Percentiles rank a stretch among this genome's conserved stretches.
phyloP scores from a whole-genome alignment of 192 early-diverging fungal genomes.

The Backusella macrospora region DNA sequence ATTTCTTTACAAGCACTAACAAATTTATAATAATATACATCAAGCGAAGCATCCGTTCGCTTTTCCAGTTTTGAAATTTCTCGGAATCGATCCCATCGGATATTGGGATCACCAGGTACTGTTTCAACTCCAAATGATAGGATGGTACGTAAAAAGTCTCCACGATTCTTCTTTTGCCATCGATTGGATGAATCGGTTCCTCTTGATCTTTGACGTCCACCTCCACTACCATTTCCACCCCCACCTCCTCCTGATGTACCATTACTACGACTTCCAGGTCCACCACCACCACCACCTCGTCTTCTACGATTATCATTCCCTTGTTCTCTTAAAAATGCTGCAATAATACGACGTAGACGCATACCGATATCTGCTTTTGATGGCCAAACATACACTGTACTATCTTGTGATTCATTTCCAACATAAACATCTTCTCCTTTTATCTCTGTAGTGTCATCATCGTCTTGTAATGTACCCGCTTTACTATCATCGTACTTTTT shows the following conservation, averaged over 20 bases:
- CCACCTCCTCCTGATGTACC: neutral
- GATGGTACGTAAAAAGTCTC: conserved; percentile 58
- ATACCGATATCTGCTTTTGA: conserved; percentile 63
- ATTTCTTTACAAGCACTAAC: conserved; percentile 65
- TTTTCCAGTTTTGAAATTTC: conserved; percentile 63
- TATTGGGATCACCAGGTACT: conserved; percentile 38
- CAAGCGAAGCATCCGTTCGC: conserved; percentile 71
- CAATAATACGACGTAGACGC: conserved; percentile 59
- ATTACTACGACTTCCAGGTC: conserved; percentile 11
- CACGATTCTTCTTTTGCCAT: conserved; percentile 58
- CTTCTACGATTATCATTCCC: conserved; percentile 45
- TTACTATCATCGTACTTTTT: conserved; percentile 52
- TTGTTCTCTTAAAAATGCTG: conserved; percentile 54
- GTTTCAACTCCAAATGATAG: conserved; percentile 61
- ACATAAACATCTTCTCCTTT: conserved; percentile 26
- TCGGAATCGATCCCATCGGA: conserved; percentile 70
- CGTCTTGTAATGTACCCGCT: conserved; percentile 38
- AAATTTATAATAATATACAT: conserved; percentile 65
- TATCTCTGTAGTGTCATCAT: conserved; percentile 18
- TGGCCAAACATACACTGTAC: conserved; percentile 52
- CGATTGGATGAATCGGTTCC: conserved; percentile 41
- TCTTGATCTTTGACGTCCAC: neutral
- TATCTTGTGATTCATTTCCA: conserved; percentile 32
- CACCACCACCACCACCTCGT: neutral
- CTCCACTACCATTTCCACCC: neutral